Conservation (phyloP, 805 yeast genomes). For the Zygotorulaspora danielsina region DNA sequence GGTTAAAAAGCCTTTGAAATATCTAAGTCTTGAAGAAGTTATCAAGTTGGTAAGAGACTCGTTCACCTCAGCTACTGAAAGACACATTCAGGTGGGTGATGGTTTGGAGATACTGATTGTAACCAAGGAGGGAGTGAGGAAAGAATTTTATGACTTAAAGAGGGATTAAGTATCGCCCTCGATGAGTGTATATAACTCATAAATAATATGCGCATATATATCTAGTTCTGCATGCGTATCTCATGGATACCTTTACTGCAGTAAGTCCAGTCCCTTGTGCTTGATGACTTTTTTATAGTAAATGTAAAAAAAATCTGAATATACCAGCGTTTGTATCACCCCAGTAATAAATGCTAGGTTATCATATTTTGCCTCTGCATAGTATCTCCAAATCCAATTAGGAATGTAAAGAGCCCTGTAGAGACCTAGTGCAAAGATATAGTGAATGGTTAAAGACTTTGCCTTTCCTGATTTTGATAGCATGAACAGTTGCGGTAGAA, state of each 20-base stretch:
- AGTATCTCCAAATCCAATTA: constrained; percentile 90
- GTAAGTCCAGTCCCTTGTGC: constrained; percentile 72
- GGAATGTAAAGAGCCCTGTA: constrained; percentile 89
- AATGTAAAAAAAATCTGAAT: constrained; percentile 93
- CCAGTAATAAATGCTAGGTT: constrained; percentile 74
- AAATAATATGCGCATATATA: no score
- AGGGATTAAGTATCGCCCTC: constrained; percentile 51
- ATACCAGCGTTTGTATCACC: constrained; percentile 74
- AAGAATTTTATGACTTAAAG: constrained; percentile 80
- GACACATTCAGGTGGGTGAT: constrained; percentile 98
- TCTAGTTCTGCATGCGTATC: constrained; percentile 2
- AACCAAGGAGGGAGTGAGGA: constrained; percentile 87
- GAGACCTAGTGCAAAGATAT: constrained; percentile 87
- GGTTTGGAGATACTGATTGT: constrained; percentile 86
- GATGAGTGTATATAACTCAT: no score
- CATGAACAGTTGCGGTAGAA: constrained; percentile 88
- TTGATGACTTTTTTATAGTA: constrained; percentile 79
- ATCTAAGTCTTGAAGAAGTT: constrained; percentile 77
- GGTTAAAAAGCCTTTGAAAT: constrained; percentile 55
- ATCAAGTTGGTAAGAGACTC: constrained; percentile 87
- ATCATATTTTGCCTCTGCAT: constrained; percentile 53
- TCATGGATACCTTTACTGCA: constrained; percentile 33
- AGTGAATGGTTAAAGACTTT: constrained; percentile 81
- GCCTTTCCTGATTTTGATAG: constrained; percentile 87
- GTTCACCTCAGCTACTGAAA: constrained; percentile 92